Conservation (phyloP, 2,329 filamentous ascomycete genomes). For the Knoxdaviesia proteae region DNA sequence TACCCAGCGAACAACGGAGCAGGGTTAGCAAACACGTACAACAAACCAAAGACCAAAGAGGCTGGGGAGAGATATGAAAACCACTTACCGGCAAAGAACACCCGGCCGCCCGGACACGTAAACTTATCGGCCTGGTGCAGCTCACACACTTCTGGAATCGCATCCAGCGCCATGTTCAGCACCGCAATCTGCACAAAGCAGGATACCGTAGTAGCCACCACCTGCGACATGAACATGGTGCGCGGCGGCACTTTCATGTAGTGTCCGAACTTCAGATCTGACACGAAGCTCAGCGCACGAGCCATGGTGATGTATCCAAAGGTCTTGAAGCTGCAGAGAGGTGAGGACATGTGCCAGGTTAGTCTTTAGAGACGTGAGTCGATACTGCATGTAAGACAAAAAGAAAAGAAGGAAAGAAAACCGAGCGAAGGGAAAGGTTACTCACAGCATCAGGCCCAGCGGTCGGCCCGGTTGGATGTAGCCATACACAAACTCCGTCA, state of each 20-base stretch:
- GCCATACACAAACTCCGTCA: constrained; percentile 55
- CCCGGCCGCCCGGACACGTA: constrained; percentile 39
- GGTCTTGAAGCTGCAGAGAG: constrained; percentile 30
- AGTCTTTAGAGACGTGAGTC: no score
- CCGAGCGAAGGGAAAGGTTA: background rate
- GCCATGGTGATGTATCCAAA: constrained; percentile 44
- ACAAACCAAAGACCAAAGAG: no score
- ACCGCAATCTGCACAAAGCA: constrained; percentile 46
- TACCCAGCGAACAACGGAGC: background rate
- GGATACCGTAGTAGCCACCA: constrained; percentile 43
- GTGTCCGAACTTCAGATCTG: constrained; percentile 49
- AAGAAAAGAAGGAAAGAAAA: background rate
- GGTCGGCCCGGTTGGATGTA: constrained; percentile 57
- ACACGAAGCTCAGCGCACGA: constrained; percentile 41
- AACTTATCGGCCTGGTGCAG: constrained; percentile 34
- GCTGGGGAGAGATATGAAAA: background rate
- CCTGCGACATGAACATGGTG: constrained; percentile 45
- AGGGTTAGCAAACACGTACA: no score
- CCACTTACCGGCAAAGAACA: constrained; percentile 37
- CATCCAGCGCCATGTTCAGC: constrained; percentile 37
- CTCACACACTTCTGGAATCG: constrained; percentile 44
- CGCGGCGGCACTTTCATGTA: constrained; percentile 53
- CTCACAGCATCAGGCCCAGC: constrained; percentile 51
- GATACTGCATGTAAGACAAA: constrained; percentile 3
- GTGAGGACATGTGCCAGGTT: constrained; percentile 1